Evolutionary conservation across 768 basidiomycete genomes (phyloP).

Genomic region (Lyophyllum shimeji): DNA sequence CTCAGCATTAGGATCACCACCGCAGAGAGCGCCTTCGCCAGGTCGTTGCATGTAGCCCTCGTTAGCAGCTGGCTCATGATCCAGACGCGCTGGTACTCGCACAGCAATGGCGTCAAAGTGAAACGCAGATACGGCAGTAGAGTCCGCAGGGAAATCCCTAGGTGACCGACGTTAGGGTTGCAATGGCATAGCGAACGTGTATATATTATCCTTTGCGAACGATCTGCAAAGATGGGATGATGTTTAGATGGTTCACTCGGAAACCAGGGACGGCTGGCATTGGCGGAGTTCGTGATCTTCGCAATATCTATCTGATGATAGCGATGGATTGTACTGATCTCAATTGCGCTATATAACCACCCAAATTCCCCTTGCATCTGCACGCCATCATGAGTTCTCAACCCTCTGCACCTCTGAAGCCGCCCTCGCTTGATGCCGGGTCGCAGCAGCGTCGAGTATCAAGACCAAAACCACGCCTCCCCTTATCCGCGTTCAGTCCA

Average conservation of each 20-base stretch:
- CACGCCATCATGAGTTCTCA: conserved; percentile 4
- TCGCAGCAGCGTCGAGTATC: conserved; percentile 61
- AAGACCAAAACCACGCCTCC: conserved; percentile 69
- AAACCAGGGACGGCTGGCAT: neutral
- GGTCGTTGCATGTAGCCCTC: neutral
- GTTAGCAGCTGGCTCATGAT: too few relatives aligned
- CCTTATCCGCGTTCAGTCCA: conserved; percentile 72
- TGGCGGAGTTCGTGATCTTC: neutral
- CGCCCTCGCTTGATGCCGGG: conserved; percentile 42
- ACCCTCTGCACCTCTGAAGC: conserved; percentile 20
- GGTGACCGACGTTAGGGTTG: neutral
- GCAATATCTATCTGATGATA: neutral
- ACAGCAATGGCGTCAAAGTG: too few relatives aligned
- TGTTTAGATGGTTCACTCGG: neutral
- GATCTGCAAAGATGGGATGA: too few relatives aligned
- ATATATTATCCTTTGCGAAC: neutral
- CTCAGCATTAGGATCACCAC: conserved; percentile 2
- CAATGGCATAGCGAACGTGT: neutral
- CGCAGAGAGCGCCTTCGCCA: conserved; percentile 2
- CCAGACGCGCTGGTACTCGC: too few relatives aligned
- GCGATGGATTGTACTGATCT: conserved; percentile 1
- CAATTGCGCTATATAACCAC: neutral
- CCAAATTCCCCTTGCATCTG: neutral
- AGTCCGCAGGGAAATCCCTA: too few relatives aligned
- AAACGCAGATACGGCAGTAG: too few relatives aligned